Conservation (phyloP, 495 filamentous ascomycete species). For the Penicillium silybi region DNA sequence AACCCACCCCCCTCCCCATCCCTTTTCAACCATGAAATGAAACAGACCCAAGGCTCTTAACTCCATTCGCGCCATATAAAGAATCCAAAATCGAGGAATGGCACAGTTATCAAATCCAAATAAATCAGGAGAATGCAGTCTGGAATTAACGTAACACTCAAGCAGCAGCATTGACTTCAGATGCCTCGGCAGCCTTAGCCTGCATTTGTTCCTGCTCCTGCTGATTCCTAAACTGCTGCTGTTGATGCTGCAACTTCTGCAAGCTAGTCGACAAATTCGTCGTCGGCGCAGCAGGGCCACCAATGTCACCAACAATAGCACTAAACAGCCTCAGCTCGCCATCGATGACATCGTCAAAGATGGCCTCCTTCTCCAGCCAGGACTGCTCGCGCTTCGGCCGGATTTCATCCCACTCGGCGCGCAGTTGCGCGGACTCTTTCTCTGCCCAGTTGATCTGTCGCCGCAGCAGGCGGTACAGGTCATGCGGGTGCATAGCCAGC, state of each 20-base stretch:
- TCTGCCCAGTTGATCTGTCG: conserved; percentile 79
- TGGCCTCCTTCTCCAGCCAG: conserved; percentile 78
- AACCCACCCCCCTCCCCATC: conserved; percentile 1
- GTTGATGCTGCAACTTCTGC: conserved; percentile 28
- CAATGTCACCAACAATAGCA: conserved; percentile 27
- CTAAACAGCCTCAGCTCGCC: conserved; percentile 47
- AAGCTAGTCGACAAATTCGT: conserved; percentile 19
- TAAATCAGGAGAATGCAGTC: not conserved
- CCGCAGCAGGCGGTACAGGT: conserved; percentile 70
- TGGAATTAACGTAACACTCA: not conserved
- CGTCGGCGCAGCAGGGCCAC: conserved; percentile 7
- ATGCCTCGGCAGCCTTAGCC: conserved; percentile 11
- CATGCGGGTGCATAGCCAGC: conserved; percentile 59
- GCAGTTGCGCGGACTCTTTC: conserved; percentile 61
- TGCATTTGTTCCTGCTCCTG: conserved; percentile 21
- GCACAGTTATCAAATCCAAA: not conserved
- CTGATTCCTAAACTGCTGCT: conserved; percentile 15
- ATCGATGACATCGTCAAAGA: conserved; percentile 58
- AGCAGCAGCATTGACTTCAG: conserved; percentile 10
- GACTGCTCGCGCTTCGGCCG: conserved; percentile 67
- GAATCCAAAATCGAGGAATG: not conserved
- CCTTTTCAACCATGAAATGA: not conserved
- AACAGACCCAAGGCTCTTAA: conserved; percentile 3
- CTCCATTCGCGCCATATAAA: conserved; percentile 1
- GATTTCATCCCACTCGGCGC: conserved; percentile 58